Base-by-base conservation (phyloP, 208 protist genomes). In the Leptomonas pyrrhocoris region DNA sequence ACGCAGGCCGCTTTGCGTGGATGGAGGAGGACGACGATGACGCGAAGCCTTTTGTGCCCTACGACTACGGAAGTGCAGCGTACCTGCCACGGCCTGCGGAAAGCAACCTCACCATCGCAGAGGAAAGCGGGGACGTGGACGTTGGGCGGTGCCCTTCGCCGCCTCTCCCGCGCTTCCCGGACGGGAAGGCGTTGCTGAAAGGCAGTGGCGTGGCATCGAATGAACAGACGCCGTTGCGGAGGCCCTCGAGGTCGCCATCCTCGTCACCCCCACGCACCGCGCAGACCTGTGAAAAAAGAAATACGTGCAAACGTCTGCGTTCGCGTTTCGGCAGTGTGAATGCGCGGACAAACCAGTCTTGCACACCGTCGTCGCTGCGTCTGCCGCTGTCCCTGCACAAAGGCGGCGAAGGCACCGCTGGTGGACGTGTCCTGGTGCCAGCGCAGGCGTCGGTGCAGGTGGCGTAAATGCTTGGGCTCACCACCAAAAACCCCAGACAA, bases 11-110 rank as follows among this genome's bases (percentile, higher is more conserved):
- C 40, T 18, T 64, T 42, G 30, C 49, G 7, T 60, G 55, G 55
- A 48, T 46, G 55, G 31, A 60, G 8, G 40, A 60, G 21, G 63
- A 54, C 2, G 51, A 59, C 27, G 56, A 34, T 15, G 55, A 76
- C 25, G 43, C 50, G 16, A 45, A 66, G 18, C 64, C 64, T 1
- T 67, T 77, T 31, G 63, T 67, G 5, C 72, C 72, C 0, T 31
- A 45, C 51, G 6, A 45, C 34, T 77, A 77, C 72, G 58, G 72
- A 36, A 54, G 36, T 25, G 54, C 72, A 15, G 49, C 46, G 0
- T 77, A 77, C 48, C 1, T 51, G 28, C 43, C 62, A 31, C 71
- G 50, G 25, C 16, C 30, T 9, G 6, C 12, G n/a, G 34, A 34
- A 6, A 2, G 12, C 9, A 59, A 43, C 51, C 28, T 2, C 13